phyloP scores from a whole-genome alignment of 768 basidiomycete genomes.

The Boletellus sp. region DNA sequence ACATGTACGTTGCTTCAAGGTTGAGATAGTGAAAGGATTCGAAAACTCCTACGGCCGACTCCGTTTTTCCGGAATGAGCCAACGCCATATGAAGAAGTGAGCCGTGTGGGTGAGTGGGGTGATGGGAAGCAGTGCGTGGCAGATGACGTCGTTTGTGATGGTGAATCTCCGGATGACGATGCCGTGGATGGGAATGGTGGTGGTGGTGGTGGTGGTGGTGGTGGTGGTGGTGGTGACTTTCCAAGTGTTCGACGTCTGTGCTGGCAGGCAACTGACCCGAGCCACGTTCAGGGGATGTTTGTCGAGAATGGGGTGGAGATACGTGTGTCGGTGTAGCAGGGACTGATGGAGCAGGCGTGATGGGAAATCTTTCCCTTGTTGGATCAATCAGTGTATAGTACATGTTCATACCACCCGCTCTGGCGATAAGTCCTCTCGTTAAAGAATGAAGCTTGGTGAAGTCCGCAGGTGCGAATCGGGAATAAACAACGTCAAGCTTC shows the following conservation, averaged over 20 bases:
- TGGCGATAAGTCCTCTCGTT: constrained; percentile 48
- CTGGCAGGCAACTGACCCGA: neutral
- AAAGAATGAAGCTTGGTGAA: constrained; percentile 48
- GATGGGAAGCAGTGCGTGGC: constrained; percentile 15
- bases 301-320: constrained; percentile 33
- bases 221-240: constrained; percentile 1
- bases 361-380: constrained; percentile 52
- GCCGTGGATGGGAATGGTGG: neutral
- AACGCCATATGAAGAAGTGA: constrained; percentile 40
- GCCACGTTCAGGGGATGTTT: constrained; percentile 27
- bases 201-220: constrained; percentile 1
- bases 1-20: constrained; percentile 53
- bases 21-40: constrained; percentile 70
- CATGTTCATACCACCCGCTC: constrained; percentile 57
- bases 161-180: constrained; percentile 1
- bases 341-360: constrained; percentile 40
- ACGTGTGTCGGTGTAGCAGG: constrained; percentile 33
- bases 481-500: constrained; percentile 55
- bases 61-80: constrained; percentile 31
- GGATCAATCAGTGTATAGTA: constrained; percentile 68
- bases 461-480: constrained; percentile 56
- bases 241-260: neutral
- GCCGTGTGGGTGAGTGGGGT: constrained; percentile 33
- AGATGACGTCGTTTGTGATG: constrained; percentile 11
- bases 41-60: constrained; percentile 67